These are phyloP conservation scores for Ceratocystis ficicola DNA, from an alignment of 2,329 filamentous ascomycete species.

Conservation along the genomic window DNA sequence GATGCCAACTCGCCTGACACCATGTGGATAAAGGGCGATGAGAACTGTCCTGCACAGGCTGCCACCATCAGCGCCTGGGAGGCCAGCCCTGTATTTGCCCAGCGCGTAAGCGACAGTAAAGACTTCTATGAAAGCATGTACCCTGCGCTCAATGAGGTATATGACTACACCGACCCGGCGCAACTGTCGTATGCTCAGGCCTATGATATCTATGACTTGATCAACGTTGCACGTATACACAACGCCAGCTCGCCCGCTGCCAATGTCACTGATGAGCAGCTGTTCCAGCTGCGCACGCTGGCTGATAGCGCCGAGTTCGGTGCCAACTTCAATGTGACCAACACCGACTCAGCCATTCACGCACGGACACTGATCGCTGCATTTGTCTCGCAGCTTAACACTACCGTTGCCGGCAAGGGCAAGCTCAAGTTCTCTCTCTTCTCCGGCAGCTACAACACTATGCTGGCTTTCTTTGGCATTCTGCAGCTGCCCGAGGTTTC, in stretches of 20 bases:
- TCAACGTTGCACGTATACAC: slow-evolving; percentile 31
- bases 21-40: slow-evolving; percentile 32
- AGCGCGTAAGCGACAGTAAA: slow-evolving; percentile 26
- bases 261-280: slow-evolving; percentile 29
- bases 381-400: slow-evolving; percentile 28
- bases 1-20: slow-evolving; percentile 29
- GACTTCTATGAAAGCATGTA: slow-evolving; percentile 29
- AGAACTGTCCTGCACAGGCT: slow-evolving; percentile 28
- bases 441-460: slow-evolving; percentile 30
- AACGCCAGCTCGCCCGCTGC: slow-evolving; percentile 27
- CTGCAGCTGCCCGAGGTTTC: slow-evolving; percentile 26
- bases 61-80: slow-evolving; percentile 26
- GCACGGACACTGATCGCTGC: slow-evolving; percentile 28
- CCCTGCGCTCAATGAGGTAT: slow-evolving; percentile 27
- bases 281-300: slow-evolving; percentile 29
- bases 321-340: slow-evolving; percentile 28
- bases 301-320: slow-evolving; percentile 29
- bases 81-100: slow-evolving; percentile 26
- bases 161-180: slow-evolving; percentile 27
- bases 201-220: slow-evolving; percentile 31
- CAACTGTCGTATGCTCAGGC: slow-evolving; percentile 30
- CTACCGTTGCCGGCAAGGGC: slow-evolving; percentile 27
- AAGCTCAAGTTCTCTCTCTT: slow-evolving; percentile 30
- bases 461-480: slow-evolving; percentile 31
- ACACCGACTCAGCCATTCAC: slow-evolving; percentile 28